Evolutionary conservation across 1,284 basidiomycete genomes (phyloP), one percentile per base, ranked within the genome.

Genomic region (Trichosporon ovoides): DNA sequence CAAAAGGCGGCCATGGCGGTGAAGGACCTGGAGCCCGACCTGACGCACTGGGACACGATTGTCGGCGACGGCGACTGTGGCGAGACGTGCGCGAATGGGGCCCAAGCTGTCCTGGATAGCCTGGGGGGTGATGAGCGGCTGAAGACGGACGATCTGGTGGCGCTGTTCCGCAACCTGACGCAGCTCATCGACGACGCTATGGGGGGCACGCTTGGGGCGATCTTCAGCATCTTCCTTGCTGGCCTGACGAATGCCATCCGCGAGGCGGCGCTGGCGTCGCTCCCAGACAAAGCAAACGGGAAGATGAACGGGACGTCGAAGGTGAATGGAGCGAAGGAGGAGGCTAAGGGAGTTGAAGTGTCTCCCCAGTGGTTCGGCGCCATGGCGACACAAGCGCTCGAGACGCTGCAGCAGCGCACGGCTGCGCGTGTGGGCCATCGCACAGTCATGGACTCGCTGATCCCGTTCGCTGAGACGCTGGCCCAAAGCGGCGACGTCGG

Each of bases 401-500:
- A 74, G 28, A 68, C 68, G 5, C 66, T 78, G 22, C 73, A 77
- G 63, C 70, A 72, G 55, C 77, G 78, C 57, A 79, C 78, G 33
- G 69, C 73, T 24, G 79, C 79, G 7, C 66, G 79, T 14, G 69
- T 70, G 1, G 78, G 78, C 7, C 78, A 79, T 58, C 66, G 79
- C 33, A 80, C 79, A 24, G 70, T 80, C 50, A 77, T 80, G 70
- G 79, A 80, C 65, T 74, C 79, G 7, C 68, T 80, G n/a, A 75
- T 77, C 24, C 75, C 79, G 6, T 80, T 80, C 62, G 74, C 72
- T 19, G 69, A 76, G 52, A 72, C 74, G 11, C 67, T 78, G 28
- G 66, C 71, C 3, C 37, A 56, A 18, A 69, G 66, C 0, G 69
- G 71, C 12, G 68, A 74, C 53, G 59, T 79, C 40, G 50, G 56